Evolutionary conservation across 495 filamentous ascomycete species (phyloP), one percentile per base, ranked within the genome.

Genomic region (Peziza echinospora): DNA sequence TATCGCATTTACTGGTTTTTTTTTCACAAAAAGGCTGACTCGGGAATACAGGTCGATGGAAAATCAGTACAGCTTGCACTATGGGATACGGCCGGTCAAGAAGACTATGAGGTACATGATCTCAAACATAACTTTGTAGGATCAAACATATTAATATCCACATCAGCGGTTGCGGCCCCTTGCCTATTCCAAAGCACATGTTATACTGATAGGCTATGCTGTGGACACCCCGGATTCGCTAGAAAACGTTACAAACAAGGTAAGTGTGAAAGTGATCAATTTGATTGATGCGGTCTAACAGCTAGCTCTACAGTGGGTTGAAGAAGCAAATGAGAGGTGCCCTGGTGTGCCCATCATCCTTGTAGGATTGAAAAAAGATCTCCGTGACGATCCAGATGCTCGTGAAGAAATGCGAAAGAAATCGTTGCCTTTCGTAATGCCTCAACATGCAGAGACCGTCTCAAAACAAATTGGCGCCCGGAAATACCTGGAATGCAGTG

Each of bases 11-110:
- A n/a, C n/a, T 34, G 26, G n/a, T n/a, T n/a, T n/a, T n/a, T n/a
- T n/a, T n/a, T n/a, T n/a, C n/a, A n/a, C n/a, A n/a, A 37, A 37
- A 2, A 13, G 30, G 4, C 30, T 37, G 30, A 37, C n/a, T n/a
- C n/a, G n/a, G n/a, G n/a, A n/a, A n/a, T 30, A 45, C 45, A 59
- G 56, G 56, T 60, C 16, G 89, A 99, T 63, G 87, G 87, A 47
- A 93, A 91, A 59, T 91, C 84, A 26, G 89, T 99, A 26, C 91
- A 99, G 72, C 72, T 99, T 52, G 89, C 89, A 49, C 66, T 99
- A 54, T 99, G 89, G 89, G 89, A 99, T 78, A 99, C 89, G 37
- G 89, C 89, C n/a, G 89, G 89, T 47, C 89, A 97, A 64, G 89
- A 97, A 73, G 89, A 97, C 59, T 97, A 96, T 65, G 91, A 99